phyloP scores from a whole-genome alignment of 768 basidiomycete species.

The Calocybe gangraenosa region DNA sequence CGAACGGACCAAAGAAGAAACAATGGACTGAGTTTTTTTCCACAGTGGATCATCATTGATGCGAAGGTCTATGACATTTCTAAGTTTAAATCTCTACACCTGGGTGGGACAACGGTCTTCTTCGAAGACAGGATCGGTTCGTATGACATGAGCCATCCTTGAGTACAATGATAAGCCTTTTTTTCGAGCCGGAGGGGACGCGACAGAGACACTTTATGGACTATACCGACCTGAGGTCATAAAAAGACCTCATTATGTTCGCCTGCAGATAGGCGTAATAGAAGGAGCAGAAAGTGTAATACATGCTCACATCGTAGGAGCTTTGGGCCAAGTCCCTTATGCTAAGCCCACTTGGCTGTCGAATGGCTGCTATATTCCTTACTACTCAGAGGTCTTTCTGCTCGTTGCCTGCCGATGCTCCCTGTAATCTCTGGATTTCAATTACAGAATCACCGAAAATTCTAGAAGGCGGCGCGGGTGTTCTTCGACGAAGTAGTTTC shows the following conservation, averaged over 20 bases:
- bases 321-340: constrained; percentile 79
- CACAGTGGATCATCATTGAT: constrained; percentile 79
- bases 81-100: constrained; percentile 80
- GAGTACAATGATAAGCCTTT: too few species aligned
- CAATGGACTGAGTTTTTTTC: neutral
- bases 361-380: constrained; percentile 68
- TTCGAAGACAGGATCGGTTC: constrained; percentile 71
- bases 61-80: constrained; percentile 82
- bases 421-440: constrained; percentile 9
- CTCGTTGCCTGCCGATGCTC: constrained; percentile 17
- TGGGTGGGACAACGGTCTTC: constrained; percentile 79
- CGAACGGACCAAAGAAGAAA: neutral
- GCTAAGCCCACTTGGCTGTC: constrained; percentile 83
- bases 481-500: constrained; percentile 70
- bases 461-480: constrained; percentile 62
- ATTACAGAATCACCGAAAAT: constrained; percentile 58
- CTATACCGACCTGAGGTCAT: constrained; percentile 91
- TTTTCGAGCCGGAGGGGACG: constrained; percentile 80
- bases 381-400: constrained; percentile 66
- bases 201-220: constrained; percentile 87
- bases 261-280: constrained; percentile 73
- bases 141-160: constrained; percentile 16
- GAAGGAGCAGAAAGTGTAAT: constrained; percentile 65
- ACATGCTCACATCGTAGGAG: constrained; percentile 51
- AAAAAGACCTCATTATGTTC: constrained; percentile 67